A percentile compares a stretch with the other conserved stretches of the same genome.
Conservation (phyloP, 148 eudicot species). For the Heliosperma pusillum region DNA sequence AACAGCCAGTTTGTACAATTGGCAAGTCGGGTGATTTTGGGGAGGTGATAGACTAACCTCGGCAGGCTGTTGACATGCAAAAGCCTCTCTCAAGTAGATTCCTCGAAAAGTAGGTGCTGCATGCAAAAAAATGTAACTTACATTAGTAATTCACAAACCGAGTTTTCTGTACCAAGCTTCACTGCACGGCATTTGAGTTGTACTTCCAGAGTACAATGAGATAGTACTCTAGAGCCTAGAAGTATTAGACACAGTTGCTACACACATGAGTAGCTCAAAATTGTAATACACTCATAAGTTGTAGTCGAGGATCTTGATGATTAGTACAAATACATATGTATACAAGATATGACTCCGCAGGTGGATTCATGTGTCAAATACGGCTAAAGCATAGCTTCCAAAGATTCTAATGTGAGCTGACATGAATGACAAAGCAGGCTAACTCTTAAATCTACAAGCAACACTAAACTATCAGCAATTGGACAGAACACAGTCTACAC, state of each 20-base stretch:
- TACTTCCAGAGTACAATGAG: neutral
- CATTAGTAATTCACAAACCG: neutral
- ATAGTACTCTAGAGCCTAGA: no score
- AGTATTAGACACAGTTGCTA: neutral
- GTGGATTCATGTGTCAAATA: neutral
- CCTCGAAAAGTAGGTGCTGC: conserved; percentile 90
- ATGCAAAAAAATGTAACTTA: conserved; percentile 22
- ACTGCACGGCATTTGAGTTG: neutral
- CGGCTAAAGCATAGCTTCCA: neutral
- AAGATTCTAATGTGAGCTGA: conserved; percentile 2
- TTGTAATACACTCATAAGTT: neutral
- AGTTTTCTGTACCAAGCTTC: neutral
- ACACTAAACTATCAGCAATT: neutral
- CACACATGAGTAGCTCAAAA: neutral
- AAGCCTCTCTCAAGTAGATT: conserved; percentile 84
- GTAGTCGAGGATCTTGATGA: neutral
- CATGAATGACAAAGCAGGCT: conserved; percentile 1
- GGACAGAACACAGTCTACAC: no score
- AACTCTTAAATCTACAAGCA: neutral
- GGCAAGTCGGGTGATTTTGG: no score
- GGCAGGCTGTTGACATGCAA: conserved; percentile 58
- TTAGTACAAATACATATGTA: neutral
- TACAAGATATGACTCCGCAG: neutral
- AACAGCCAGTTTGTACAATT: no score
- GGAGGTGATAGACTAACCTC: conserved; percentile 50